Conservation (phyloP, 192 early-diverging fungal species). For the Coemansia asiatica region DNA sequence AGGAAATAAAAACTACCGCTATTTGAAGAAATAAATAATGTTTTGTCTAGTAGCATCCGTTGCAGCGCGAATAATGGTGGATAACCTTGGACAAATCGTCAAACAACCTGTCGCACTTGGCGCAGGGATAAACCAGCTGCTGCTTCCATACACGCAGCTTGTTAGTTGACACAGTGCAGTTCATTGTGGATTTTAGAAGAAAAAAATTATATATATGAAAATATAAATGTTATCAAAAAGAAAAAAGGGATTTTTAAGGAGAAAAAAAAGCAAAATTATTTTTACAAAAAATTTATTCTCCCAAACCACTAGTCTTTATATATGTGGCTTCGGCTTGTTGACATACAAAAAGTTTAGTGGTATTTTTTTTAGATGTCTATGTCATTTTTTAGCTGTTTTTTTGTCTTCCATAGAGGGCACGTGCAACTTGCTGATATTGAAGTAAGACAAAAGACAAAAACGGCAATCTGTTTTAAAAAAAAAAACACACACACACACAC, state of each 20-base stretch:
- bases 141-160: background rate
- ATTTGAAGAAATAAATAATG: no score
- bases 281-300: no score
- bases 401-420: background rate
- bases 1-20: no score
- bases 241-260: no score
- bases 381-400: no score
- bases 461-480: background rate
- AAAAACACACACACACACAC: background rate
- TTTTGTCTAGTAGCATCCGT: background rate
- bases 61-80: conserved; percentile 6
- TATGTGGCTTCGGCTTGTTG: no score
- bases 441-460: no score
- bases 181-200: background rate
- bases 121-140: conserved; percentile 10
- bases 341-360: no score
- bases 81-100: conserved; percentile 7
- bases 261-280: background rate
- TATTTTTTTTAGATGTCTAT: no score
- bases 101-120: conserved; percentile 11
- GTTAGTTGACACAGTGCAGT: background rate
- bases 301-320: no score
- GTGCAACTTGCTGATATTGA: conserved; percentile 12
- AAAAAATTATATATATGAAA: background rate
- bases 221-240: background rate